Percentiles rank a stretch among this genome's conserved stretches.
Conservation (phyloP, 495 filamentous ascomycete species). For the Trichoderma erinaceum region DNA sequence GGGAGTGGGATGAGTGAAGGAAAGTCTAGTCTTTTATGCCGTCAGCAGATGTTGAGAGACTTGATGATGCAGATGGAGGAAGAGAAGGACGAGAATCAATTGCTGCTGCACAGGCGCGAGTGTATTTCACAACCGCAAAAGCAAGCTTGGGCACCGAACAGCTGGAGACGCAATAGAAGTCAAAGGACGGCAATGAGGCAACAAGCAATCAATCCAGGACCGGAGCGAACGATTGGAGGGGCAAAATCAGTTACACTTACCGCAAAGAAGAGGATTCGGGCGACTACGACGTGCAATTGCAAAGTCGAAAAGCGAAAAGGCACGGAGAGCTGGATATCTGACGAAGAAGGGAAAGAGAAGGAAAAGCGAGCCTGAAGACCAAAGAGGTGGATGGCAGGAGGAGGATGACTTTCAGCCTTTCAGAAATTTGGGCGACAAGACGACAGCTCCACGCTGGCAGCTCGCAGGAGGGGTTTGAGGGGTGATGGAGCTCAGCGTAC, state of each 20-base stretch:
- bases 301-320: background rate
- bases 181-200: background rate
- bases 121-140: background rate
- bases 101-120: background rate
- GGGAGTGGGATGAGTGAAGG: slow-evolving; percentile 19
- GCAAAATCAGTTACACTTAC: background rate
- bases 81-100: background rate
- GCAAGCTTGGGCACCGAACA: background rate
- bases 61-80: background rate
- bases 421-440: slow-evolving; percentile 12
- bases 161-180: background rate
- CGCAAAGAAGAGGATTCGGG: background rate
- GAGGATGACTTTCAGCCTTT: slow-evolving; percentile 17
- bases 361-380: slow-evolving; percentile 16
- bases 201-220: background rate
- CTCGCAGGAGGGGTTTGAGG: slow-evolving; percentile 11
- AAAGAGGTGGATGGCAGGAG: slow-evolving; percentile 10
- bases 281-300: slow-evolving; percentile 7
- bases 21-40: slow-evolving; percentile 16
- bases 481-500: slow-evolving; percentile 10
- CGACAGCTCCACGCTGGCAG: slow-evolving; percentile 15
- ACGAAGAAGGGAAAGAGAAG: slow-evolving; percentile 20
- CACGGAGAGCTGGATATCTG: slow-evolving; percentile 15
- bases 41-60: slow-evolving; percentile 2
- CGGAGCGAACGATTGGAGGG: background rate